Conservation (phyloP, 192 early-diverging fungal species). For the Coemansia aciculifera region DNA sequence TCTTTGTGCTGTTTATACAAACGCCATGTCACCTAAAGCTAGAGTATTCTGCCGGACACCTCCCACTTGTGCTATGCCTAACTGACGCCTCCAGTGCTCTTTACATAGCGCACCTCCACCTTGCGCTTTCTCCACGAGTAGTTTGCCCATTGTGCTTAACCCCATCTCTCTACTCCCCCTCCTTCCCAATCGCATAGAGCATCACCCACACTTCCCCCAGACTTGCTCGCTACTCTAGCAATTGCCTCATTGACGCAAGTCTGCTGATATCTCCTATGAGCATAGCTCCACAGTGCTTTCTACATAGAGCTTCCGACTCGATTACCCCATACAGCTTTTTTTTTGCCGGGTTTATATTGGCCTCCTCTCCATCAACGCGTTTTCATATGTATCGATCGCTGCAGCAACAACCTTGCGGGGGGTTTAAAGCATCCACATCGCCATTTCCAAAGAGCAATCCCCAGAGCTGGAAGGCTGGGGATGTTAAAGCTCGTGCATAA, state of each 20-base stretch:
- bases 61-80: neutral
- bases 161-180: neutral
- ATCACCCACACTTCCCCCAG: slow-evolving; percentile 8
- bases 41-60: neutral
- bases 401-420: slow-evolving; percentile 7
- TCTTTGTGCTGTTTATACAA: neutral
- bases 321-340: neutral
- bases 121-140: neutral
- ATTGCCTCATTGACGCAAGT: neutral
- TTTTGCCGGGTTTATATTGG: slow-evolving; percentile 1
- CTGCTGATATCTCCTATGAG: neutral
- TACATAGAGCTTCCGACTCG: neutral
- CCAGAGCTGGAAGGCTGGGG: neutral
- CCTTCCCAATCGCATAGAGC: neutral
- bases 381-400: slow-evolving; percentile 4
- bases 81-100: neutral
- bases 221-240: neutral
- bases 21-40: neutral
- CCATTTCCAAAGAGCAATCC: slow-evolving; percentile 3
- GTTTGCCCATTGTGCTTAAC: neutral
- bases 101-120: neutral
- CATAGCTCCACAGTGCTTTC: neutral
- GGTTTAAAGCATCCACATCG: neutral
- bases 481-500: neutral
- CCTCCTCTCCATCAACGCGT: slow-evolving; percentile 5